phyloP scores from a whole-genome alignment of 2,329 filamentous ascomycete species.

The Arthrocladium fulminans region DNA sequence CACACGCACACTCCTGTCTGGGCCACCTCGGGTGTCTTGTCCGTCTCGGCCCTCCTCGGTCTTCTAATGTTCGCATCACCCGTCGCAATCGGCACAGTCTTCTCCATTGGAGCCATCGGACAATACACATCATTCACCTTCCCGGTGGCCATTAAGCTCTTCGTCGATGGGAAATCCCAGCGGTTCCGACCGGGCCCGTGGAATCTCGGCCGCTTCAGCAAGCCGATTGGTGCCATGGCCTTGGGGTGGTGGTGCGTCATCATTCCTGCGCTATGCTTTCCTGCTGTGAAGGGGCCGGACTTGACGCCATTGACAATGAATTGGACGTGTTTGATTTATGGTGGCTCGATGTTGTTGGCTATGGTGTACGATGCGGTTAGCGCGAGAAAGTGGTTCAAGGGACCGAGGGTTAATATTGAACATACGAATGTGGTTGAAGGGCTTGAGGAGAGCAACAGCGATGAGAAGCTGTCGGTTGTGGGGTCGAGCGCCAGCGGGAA shows the following conservation, averaged over 20 bases:
- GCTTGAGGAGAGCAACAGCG: not conserved
- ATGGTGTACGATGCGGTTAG: constrained; percentile 25
- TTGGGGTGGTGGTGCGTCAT: constrained; percentile 26
- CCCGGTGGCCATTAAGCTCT: constrained; percentile 25
- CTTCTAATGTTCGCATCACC: constrained; percentile 27
- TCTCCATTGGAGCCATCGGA: constrained; percentile 25
- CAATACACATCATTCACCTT: constrained; percentile 25
- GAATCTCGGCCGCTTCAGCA: constrained; percentile 26
- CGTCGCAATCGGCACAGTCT: constrained; percentile 27
- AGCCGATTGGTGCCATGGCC: constrained; percentile 24
- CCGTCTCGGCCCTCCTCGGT: constrained; percentile 22
- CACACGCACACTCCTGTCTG: constrained; percentile 26
- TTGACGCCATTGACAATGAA: constrained; percentile 27
- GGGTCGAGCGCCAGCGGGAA: not conserved
- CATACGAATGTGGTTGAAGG: not conserved
- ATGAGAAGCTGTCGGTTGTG: not conserved
- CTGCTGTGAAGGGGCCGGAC: constrained; percentile 24
- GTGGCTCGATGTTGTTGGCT: constrained; percentile 25
- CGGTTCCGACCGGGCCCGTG: constrained; percentile 21
- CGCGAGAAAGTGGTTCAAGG: constrained; percentile 28
- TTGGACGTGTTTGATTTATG: constrained; percentile 28
- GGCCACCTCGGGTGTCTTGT: constrained; percentile 26
- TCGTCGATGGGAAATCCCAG: constrained; percentile 18
- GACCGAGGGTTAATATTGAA: not conserved
- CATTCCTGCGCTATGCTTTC: constrained; percentile 27